phyloP scores from a whole-genome alignment of 176 grass and related monocot genomes.

The Cymbopogon citratus region DNA sequence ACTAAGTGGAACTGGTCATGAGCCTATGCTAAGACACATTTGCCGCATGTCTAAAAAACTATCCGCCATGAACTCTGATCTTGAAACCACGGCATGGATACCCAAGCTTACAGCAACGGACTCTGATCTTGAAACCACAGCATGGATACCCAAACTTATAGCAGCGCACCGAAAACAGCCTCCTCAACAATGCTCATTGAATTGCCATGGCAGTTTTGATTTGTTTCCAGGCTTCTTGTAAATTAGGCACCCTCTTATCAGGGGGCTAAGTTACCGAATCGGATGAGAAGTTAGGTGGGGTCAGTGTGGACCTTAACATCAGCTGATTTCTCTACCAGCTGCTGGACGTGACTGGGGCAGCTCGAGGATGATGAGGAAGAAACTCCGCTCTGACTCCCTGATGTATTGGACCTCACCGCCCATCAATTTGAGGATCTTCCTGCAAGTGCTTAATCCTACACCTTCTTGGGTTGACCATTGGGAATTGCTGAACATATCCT shows the following conservation, averaged over 20 bases:
- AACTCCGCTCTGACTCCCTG: conserved; percentile 88
- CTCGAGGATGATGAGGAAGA: conserved; percentile 68
- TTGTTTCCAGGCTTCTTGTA: conserved; percentile 25
- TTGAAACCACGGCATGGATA: neutral
- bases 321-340: conserved; percentile 40
- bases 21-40: conserved; percentile 28
- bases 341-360: conserved; percentile 50
- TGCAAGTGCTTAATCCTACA: conserved; percentile 64
- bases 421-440: conserved; percentile 90
- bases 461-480: conserved; percentile 76
- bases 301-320: conserved; percentile 1
- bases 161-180: neutral
- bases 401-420: conserved; percentile 93
- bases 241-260: conserved; percentile 10
- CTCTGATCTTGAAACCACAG: conserved; percentile 14
- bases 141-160: neutral
- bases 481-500: conserved; percentile 96
- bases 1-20: conserved; percentile 21
- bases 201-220: neutral
- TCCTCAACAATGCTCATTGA: neutral
- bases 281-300: conserved; percentile 9
- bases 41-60: conserved; percentile 27
- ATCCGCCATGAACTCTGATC: conserved; percentile 19
- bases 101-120: neutral
- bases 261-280: conserved; percentile 22